Evolutionary conservation across 805 yeast species (phyloP), one percentile per base, ranked within the genome.

Genomic region (Zygosaccharomyces kombuchaensis): DNA sequence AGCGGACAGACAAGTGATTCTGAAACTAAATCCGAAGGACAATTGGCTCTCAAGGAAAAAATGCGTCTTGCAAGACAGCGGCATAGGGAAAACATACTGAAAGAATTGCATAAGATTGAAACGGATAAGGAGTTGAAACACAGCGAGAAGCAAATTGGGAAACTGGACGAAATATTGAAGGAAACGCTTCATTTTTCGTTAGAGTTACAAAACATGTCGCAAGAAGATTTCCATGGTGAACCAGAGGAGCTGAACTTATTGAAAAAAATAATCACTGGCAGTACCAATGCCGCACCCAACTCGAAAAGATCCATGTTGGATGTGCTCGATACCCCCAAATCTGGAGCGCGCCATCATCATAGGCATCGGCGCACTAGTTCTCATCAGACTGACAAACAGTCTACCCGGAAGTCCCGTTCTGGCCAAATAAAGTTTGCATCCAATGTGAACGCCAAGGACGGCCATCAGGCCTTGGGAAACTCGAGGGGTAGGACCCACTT

Each of bases 181-280:
- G 43, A 55, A 1, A 58, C 67, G 0, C 22, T 60, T 17, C 43
- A 48, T 9, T 57, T 58, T 37, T 52, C 62, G 3, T 44, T 45
- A 26, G 53, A 55, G 21, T 45, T 63, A 7, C 63, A 62, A 34
- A 49, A 49, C 14, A 47, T 57, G 36, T 46, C 54, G n/a, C 50
- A 49, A 19, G 34, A 27, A 13, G 44, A 45, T 21, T 40, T 50
- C 26, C 35, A 45, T 12, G 52, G 48, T 14, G 46, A 45, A 4
- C 51, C 14, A n/a, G 41, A 38, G 31, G 41, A 38, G 4, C 13
- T 38, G 4, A 27, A 27, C 31, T 6, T 26, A 12, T 34, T 64
- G 37, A 61, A 56, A 46, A 55, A 51, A 17, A 56, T 57, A 1
- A 44, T 64, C 14, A 60, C 65, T 1, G 67, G 67, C 9, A 56